Evolutionary conservation across 2,329 filamentous ascomycete genomes (phyloP).

Genomic region (Orbilia javanica): DNA sequence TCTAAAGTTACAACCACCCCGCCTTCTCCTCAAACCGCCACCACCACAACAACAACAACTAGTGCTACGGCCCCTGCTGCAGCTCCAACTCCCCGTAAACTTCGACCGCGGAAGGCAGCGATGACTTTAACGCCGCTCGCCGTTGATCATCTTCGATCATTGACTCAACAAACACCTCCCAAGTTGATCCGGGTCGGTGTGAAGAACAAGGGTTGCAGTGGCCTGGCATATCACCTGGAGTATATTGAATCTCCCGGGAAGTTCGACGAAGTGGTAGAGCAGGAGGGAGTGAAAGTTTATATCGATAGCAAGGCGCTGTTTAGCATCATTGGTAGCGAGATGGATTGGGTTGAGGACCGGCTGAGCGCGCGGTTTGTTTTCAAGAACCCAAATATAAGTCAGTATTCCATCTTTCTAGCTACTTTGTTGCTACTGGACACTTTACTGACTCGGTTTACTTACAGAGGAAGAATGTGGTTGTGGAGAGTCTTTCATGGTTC

Average conservation of each 20-base stretch:
- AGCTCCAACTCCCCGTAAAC: slow-evolving; percentile 66
- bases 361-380: slow-evolving; percentile 93
- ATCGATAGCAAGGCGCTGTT: slow-evolving; percentile 98
- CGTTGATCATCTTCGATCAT: slow-evolving; percentile 79
- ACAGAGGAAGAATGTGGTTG: slow-evolving; percentile 95
- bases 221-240: slow-evolving; percentile 91
- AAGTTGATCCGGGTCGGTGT: slow-evolving; percentile 96
- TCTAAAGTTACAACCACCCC: background rate
- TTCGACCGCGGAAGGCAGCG: slow-evolving; percentile 87
- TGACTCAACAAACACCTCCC: slow-evolving; percentile 86
- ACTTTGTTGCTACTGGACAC: slow-evolving; percentile 49
- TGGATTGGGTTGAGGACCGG: slow-evolving; percentile 99
- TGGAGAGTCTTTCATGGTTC: slow-evolving; percentile 93
- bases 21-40: slow-evolving; percentile 2
- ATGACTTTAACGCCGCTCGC: slow-evolving; percentile 87
- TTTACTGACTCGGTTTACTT: slow-evolving; percentile 40
- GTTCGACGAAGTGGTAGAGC: slow-evolving; percentile 93
- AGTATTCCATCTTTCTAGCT: slow-evolving; percentile 66
- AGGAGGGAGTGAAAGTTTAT: slow-evolving; percentile 94
- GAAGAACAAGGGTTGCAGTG: slow-evolving; percentile 92
- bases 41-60: background rate
- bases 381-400: slow-evolving; percentile 97
- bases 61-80: background rate
- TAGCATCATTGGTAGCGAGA: slow-evolving; percentile 97
- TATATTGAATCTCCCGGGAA: slow-evolving; percentile 90